Base-by-base conservation (phyloP, 768 basidiomycete species). In the Tremella fuciformis region DNA sequence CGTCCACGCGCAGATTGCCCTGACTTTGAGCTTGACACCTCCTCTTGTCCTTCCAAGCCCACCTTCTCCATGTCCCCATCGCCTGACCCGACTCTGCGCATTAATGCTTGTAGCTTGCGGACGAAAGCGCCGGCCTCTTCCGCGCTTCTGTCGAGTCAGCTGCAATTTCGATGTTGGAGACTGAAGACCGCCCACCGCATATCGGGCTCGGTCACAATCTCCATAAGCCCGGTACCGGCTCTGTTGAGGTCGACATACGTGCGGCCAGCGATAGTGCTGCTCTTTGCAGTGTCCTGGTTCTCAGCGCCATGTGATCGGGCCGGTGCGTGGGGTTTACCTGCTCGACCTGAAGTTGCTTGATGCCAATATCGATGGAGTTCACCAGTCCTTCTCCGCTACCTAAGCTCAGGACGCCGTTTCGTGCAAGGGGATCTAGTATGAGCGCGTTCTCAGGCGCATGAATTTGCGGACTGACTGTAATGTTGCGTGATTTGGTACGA, bases 11-110 rank as follows among this genome's bases (percentile, higher is more conserved):
- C 29, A 98, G 80, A 6, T 93, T 97, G 0, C 94, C 94, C 92
- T 96, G 53, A 19, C 13, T 16, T 24, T 41, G n/a, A 67, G 78
- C 48, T 11, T 18, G 40, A 50, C 46, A 18, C 7, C 21, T 50
- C 8, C 18, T 39, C 13, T 42, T 21, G 26, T 38, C 21, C 7
- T 44, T n/a, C 46, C 11, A 16, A 8, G 11, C 69, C 39, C 66
- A 89, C 94, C 76, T 91, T 86, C 66, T 99, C 96, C 96, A 98
- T 98, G 70, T 93, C 93, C 1, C 90, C 92, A 73, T 94, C 91
- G 62, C 91, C 91, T 0, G 89, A 85, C 0, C 90, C 91, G 2
- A 94, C 81, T 15, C 88, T 82, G 16, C 93, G 83, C 8, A 98
- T 79, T 16, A 96, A 70, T 3, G 85, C 82, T 73, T 96, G 92